Base-by-base conservation (phyloP, 228 moss, liverwort and hornwort genomes). In the Sphagnum fallax region DNA sequence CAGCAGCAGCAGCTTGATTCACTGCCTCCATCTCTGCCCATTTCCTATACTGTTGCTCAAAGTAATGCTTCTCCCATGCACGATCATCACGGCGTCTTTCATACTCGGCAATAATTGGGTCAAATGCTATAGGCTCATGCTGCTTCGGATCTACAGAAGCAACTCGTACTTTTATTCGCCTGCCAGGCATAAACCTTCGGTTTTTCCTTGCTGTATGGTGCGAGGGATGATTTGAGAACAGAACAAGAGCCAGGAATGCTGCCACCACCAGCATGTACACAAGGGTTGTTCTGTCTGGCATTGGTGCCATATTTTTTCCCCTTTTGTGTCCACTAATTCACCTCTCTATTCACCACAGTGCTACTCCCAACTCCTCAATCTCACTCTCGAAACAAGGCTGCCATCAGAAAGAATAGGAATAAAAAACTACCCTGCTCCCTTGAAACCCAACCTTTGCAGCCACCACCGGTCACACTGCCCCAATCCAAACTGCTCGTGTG, bases 71-170 rank as follows among this genome's bases (percentile, higher is more conserved):
- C 77, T 92, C 92, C 92, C 92, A 92, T 65, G 61, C 65, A 70
- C 92, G 85, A 68, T 90, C 92, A 52, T 92, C 88, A 58, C 77
- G 85, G 59, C 74, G 78, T 61, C 82, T 81, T 71, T 90, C 89
- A 61, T 83, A 81, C 48, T 82, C 80, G 63, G 83, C 92, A 63
- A 92, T 69, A 55, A 92, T 52, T 47, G 92, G 92, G 69, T 92
- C 92, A 71, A 92, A 92, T 16, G 89, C 82, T 48, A 89, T 53
- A 8, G 82, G 78, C 60, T 89, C 89, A 62, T 75, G 75, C 73
- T 80, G 83, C 15, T 76, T 70, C 2, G 74, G 74, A 70, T 78
- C 74, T 14, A 70, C 73, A 18, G 76, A 66, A 52, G 52, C 71
- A 60, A 65, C 65, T 65, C 80, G 80, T 75, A 84, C 52, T 76